Conservation (phyloP, 345 rosid genomes). For the Gossypium mustelinum region DNA sequence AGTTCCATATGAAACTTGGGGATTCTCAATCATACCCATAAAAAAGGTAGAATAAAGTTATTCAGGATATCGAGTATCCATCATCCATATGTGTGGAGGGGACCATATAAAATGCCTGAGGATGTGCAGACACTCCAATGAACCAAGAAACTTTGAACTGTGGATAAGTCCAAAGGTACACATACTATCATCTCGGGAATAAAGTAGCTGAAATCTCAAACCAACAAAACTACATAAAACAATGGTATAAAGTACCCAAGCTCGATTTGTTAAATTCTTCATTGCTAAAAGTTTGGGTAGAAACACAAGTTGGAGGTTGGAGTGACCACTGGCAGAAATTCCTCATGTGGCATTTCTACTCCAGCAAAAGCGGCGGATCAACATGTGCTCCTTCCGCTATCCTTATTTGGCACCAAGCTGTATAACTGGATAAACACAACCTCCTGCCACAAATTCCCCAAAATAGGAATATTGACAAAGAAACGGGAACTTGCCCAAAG, state of each 20-base stretch:
- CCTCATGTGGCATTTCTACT: background rate
- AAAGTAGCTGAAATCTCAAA: background rate
- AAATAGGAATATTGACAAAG: background rate
- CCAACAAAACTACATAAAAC: background rate
- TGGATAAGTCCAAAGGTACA: background rate
- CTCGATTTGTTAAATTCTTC: background rate
- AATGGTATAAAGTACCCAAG: background rate
- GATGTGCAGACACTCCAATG: background rate
- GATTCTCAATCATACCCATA: background rate
- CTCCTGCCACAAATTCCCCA: background rate
- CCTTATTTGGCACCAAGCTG: background rate
- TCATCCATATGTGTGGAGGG: background rate
- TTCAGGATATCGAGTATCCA: background rate
- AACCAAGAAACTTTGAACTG: background rate
- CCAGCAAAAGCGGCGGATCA: background rate
- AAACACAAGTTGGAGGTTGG: background rate
- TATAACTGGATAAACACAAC: background rate
- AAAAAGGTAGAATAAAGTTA: background rate
- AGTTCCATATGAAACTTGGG: background rate
- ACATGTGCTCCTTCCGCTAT: background rate
- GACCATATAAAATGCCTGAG: background rate
- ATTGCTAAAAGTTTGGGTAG: background rate
- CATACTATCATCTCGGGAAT: background rate
- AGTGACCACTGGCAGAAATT: background rate
- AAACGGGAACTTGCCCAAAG: background rate